Evolutionary conservation across 2,329 filamentous ascomycete genomes (phyloP).

Genomic region (Leptographium radiaticola): DNA sequence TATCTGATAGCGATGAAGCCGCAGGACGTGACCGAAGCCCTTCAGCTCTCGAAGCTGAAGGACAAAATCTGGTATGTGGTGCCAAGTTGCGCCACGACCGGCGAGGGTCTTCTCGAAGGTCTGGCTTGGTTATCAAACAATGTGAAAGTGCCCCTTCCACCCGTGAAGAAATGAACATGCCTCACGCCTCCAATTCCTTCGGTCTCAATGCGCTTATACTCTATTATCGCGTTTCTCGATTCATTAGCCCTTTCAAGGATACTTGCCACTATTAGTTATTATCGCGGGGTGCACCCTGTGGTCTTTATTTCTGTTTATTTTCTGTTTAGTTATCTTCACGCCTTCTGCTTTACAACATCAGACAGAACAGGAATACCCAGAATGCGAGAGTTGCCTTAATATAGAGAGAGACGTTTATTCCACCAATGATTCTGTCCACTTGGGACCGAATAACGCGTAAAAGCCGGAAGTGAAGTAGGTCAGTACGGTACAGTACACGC

Average conservation of each 20-base stretch:
- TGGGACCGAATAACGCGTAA: background rate
- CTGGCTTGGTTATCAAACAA: conserved; percentile 77
- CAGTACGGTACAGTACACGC: background rate
- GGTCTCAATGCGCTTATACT: background rate
- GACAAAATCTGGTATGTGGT: conserved; percentile 79
- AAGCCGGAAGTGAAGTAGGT: background rate
- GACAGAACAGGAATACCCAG: conserved; percentile 11
- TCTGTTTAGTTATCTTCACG: background rate
- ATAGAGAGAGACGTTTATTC: background rate
- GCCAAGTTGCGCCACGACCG: conserved; percentile 69
- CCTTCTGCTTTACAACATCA: background rate
- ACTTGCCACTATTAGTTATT: background rate
- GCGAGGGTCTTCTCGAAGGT: conserved; percentile 70
- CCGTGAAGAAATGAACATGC: conserved; percentile 34
- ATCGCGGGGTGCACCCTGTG: background rate
- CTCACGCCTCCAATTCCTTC: background rate
- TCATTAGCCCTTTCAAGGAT: background rate
- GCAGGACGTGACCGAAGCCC: conserved; percentile 64
- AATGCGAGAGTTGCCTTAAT: background rate
- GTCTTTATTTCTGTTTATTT: conserved; percentile 1
- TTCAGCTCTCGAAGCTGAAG: conserved; percentile 65
- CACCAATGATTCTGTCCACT: background rate
- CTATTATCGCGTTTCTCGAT: background rate
- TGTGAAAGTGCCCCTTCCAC: conserved; percentile 52
- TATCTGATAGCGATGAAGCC: conserved; percentile 54